Evolutionary conservation across 805 yeast species (phyloP).

Genomic region (Yamadazyma insecticola): DNA sequence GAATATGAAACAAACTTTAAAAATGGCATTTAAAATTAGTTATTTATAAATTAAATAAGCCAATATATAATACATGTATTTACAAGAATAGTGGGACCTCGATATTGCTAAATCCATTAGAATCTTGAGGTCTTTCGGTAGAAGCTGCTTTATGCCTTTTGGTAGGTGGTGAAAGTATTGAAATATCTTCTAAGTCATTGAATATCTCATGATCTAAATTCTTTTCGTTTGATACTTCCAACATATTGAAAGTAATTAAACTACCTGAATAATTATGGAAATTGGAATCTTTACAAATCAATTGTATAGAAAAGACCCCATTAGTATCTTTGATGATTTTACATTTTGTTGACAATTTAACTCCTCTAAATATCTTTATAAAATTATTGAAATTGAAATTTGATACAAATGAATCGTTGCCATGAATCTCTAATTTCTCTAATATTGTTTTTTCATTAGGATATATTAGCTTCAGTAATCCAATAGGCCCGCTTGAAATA

Average conservation of each 20-base stretch:
- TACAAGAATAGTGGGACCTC: constrained; percentile 13
- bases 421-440: constrained; percentile 50
- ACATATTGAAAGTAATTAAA: constrained; percentile 35
- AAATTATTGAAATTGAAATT: constrained; percentile 30
- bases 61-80: background rate
- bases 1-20: constrained; percentile 30
- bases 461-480: constrained; percentile 59
- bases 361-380: constrained; percentile 29
- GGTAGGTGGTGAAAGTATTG: too few relatives aligned
- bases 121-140: too few relatives aligned
- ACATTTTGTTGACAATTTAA: constrained; percentile 35
- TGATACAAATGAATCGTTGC: constrained; percentile 18
- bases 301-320: constrained; percentile 35
- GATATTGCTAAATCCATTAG: background rate
- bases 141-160: too few relatives aligned
- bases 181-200: constrained; percentile 3
- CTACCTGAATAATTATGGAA: constrained; percentile 31
- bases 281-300: constrained; percentile 29
- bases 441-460: constrained; percentile 61
- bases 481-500: constrained; percentile 70
- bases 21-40: constrained; percentile 42
- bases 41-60: constrained; percentile 23
- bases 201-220: constrained; percentile 6
- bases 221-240: constrained; percentile 18
- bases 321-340: constrained; percentile 31